A percentile compares a stretch with the other conserved stretches of the same genome.
Conservation (phyloP, 345 rosid genomes). For the Hypericum androsaemum region DNA sequence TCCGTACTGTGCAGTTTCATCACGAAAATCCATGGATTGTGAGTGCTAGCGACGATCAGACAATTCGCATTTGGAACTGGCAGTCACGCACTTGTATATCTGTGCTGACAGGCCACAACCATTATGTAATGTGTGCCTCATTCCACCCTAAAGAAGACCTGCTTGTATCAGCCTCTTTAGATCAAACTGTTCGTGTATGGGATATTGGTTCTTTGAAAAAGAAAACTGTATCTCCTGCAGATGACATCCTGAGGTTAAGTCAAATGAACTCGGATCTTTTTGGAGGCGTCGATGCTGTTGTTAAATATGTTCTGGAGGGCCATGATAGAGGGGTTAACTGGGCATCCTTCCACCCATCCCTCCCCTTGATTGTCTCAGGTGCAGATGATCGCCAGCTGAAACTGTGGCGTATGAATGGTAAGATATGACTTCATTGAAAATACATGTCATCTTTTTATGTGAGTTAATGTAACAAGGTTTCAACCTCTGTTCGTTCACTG, state of each 20-base stretch:
- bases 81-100: conserved; percentile 94
- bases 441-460: not conserved
- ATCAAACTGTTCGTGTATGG: conserved; percentile 98
- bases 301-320: conserved; percentile 92
- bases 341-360: conserved; percentile 95
- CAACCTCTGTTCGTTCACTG: too few species aligned
- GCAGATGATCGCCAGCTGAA: conserved; percentile 99
- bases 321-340: conserved; percentile 98
- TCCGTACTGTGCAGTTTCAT: conserved; percentile 94
- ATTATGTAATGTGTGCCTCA: conserved; percentile 97
- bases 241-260: conserved; percentile 73
- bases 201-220: conserved; percentile 82
- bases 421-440: conserved; percentile 1
- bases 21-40: conserved; percentile 98
- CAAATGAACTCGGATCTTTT: conserved; percentile 92
- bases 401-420: conserved; percentile 98
- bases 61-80: conserved; percentile 99
- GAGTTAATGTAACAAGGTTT: too few species aligned
- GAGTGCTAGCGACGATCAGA: conserved; percentile 98
- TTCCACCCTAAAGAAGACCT: conserved; percentile 97
- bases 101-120: conserved; percentile 93
- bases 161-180: conserved; percentile 90
- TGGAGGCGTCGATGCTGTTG: conserved; percentile 92
- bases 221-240: conserved; percentile 86
- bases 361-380: conserved; percentile 93